Base-by-base conservation (phyloP, 164 flowering plant species). In the Vitis rupestris region DNA sequence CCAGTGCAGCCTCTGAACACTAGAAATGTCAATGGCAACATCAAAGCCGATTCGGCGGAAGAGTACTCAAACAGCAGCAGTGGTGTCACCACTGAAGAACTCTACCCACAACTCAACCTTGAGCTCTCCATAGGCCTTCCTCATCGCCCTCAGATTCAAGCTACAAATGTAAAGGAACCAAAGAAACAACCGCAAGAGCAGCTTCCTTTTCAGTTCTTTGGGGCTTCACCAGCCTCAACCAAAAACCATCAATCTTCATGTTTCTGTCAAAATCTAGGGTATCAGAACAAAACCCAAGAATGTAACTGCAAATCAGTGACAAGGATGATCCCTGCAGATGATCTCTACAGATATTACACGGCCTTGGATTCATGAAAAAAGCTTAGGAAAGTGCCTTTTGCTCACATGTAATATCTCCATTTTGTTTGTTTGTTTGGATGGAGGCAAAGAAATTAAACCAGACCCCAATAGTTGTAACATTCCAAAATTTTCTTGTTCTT, bases 121-220 rank as follows among this genome's bases (percentile, higher is more conserved):
- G 80, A 74, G 15, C 75, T 78, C 37, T 74, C 80, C 51, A 74
- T 78, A 7, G 75, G 70, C 37, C 75, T 78, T 27, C 77, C 80
- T 37, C 44, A 37, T 3, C 27, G 0, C 27, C 27, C 27, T 23
- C 44, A 37, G 44, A 37, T 37, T 37, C 44, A 37, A 37, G 4
- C 44, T 37, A 37, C 44, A 37, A 6, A 3, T 37, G 7, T 0
- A 37, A 37, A 37, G 44, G 6, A 37, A 37, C 44, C 44, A 37
- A 37, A 37, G 5, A 37, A 37, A 37, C 4, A 37, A 37, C 44
- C 5, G 7, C 44, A 37, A 37, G 6, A 37, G 44, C 44, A 37
- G 44, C 44, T 37, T 37, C 44, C 44, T 37, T 37, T 37, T 37
- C 4, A 37, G 6, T 37, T 37, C 4, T 37, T 37, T 37, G 44